Conservation (phyloP, 768 basidiomycete genomes). For the Mycena alexandri region DNA sequence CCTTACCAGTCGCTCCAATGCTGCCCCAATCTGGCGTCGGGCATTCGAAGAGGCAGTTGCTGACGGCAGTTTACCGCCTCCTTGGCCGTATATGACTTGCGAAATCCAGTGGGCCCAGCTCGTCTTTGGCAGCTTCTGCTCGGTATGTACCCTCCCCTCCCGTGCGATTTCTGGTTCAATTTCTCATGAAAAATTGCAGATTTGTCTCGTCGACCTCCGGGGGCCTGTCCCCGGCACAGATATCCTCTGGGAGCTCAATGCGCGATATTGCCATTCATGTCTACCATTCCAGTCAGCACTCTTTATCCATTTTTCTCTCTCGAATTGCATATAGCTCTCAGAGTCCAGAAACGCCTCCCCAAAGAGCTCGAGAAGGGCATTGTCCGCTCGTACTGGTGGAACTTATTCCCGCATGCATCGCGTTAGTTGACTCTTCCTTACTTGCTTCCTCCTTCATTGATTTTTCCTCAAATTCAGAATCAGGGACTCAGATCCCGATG, state of each 20-base stretch:
- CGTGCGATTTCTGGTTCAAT: no score
- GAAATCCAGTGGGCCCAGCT: constrained; percentile 8
- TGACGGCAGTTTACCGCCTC: background rate
- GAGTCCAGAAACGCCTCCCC: background rate
- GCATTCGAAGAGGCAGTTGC: background rate
- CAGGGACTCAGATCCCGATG: background rate
- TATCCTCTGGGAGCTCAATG: constrained; percentile 2
- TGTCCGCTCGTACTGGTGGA: background rate
- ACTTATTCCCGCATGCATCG: background rate
- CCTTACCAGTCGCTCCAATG: constrained; percentile 13
- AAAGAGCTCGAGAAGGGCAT: background rate
- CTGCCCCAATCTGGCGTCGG: constrained; percentile 6
- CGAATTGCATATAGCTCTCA: background rate
- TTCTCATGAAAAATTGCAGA: background rate
- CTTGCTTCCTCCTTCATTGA: no score
- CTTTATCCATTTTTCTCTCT: background rate
- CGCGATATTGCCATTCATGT: constrained; percentile 1
- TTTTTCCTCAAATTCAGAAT: background rate
- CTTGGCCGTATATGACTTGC: background rate
- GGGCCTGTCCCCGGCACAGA: background rate
- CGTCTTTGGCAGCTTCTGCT: background rate
- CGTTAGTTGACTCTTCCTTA: background rate
- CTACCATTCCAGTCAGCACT: background rate
- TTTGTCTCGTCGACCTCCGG: background rate
- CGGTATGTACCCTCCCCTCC: background rate